These are phyloP conservation scores for Botrytis sinoallii DNA, from an alignment of 2,329 filamentous ascomycete species.

Conservation along the genomic window DNA sequence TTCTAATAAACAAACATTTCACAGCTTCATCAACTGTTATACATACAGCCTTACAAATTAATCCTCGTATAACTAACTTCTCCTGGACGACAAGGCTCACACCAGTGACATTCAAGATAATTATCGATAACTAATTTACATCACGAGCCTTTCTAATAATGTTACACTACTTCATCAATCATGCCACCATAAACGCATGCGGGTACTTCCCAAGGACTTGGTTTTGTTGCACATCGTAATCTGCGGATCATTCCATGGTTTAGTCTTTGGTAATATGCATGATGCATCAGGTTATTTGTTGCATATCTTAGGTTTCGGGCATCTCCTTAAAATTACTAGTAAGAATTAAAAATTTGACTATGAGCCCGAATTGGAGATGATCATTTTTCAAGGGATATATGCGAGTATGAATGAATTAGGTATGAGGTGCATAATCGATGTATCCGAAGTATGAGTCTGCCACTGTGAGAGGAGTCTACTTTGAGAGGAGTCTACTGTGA, in stretches of 20 bases:
- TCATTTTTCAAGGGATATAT: background rate
- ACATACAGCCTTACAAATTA: background rate
- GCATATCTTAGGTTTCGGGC: background rate
- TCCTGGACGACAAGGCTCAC: background rate
- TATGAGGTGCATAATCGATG: background rate
- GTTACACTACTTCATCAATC: background rate
- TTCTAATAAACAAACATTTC: background rate
- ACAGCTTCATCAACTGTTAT: background rate
- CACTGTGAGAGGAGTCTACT: too few relatives aligned
- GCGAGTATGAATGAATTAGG: background rate
- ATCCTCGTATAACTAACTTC: background rate
- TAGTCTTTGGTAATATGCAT: background rate
- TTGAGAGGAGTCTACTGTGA: too few relatives aligned
- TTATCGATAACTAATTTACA: background rate
- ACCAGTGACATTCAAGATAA: constrained; percentile 13
- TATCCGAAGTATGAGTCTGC: background rate
- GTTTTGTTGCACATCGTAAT: constrained; percentile 16
- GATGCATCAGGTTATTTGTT: background rate
- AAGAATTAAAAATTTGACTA: background rate
- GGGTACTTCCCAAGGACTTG: background rate
- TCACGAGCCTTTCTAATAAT: background rate
- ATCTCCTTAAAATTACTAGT: background rate
- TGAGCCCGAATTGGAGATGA: background rate
- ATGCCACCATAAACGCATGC: background rate
- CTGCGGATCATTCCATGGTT: constrained; percentile 10